These are phyloP conservation scores for Thymus quinquecostatus DNA, from an alignment of 257 asterid species.

Conservation along the genomic window DNA sequence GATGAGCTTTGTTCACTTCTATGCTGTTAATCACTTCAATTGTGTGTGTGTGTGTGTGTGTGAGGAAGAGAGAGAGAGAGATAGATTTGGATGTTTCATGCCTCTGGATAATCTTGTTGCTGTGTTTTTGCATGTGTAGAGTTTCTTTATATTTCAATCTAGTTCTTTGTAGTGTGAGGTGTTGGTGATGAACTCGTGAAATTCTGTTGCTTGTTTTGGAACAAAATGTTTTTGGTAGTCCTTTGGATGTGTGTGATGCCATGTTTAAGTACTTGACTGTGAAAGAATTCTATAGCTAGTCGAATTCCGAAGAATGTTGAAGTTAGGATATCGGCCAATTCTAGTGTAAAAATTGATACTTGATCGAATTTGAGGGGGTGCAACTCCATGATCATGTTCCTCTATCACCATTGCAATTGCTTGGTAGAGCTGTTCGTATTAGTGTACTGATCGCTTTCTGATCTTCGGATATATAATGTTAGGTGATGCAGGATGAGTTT, in stretches of 20 bases:
- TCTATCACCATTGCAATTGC: background rate
- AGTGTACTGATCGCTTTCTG: background rate
- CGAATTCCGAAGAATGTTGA: background rate
- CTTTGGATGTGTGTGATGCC: background rate
- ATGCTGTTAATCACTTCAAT: background rate
- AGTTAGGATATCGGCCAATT: background rate
- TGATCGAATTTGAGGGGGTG: background rate
- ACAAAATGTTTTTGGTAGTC: background rate
- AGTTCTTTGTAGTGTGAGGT: conserved; percentile 3
- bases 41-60: background rate
- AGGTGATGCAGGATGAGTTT: conserved; percentile 8
- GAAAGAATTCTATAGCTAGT: background rate
- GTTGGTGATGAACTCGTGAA: conserved; percentile 7
- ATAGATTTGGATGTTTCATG: conserved; percentile 4
- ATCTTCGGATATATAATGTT: background rate
- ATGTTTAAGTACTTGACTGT: background rate
- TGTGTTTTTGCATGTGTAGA: background rate
- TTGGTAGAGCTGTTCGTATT: background rate
- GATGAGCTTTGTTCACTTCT: background rate
- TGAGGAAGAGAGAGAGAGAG: background rate
- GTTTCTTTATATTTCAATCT: background rate
- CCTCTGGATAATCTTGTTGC: background rate
- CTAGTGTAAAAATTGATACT: background rate
- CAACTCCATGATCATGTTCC: conserved; percentile 6
- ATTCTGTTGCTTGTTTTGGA: no score